Evolutionary conservation across 2,329 filamentous ascomycete genomes (phyloP).

Genomic region (Paecilomyces niveus): DNA sequence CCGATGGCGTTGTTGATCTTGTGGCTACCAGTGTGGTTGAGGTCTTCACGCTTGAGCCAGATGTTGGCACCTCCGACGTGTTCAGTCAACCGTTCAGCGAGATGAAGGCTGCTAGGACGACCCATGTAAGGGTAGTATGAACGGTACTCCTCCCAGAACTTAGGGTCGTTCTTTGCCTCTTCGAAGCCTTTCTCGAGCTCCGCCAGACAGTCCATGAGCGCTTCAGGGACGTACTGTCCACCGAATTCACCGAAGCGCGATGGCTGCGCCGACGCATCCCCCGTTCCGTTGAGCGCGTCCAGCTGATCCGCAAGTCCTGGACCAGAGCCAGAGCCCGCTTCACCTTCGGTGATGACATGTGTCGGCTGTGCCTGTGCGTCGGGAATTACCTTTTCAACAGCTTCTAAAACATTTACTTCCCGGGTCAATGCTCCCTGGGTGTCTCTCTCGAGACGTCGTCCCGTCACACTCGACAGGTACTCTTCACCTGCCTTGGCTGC

Average conservation of each 20-base stretch:
- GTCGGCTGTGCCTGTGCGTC: slow-evolving; percentile 45
- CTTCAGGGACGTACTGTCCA: slow-evolving; percentile 95
- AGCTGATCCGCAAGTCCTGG: slow-evolving; percentile 75
- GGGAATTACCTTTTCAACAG: slow-evolving; percentile 55
- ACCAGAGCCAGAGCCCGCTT: slow-evolving; percentile 41
- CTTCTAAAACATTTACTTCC: slow-evolving; percentile 65
- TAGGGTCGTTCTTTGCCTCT: slow-evolving; percentile 73
- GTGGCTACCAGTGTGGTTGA: slow-evolving; percentile 96
- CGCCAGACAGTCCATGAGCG: slow-evolving; percentile 90
- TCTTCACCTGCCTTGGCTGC: slow-evolving; percentile 69
- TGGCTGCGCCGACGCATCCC: slow-evolving; percentile 56
- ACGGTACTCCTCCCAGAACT: slow-evolving; percentile 95
- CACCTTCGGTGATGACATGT: slow-evolving; percentile 56
- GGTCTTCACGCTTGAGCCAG: slow-evolving; percentile 94
- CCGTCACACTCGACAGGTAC: slow-evolving; percentile 71
- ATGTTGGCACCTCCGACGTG: slow-evolving; percentile 89
- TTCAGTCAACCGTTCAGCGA: slow-evolving; percentile 81
- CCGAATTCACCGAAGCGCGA: slow-evolving; percentile 92
- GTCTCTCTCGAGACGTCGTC: slow-evolving; percentile 44
- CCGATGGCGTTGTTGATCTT: slow-evolving; percentile 99
- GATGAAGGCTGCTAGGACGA: slow-evolving; percentile 82
- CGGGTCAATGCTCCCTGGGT: slow-evolving; percentile 45
- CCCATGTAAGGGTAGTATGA: slow-evolving; percentile 98
- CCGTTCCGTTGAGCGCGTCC: slow-evolving; percentile 66
- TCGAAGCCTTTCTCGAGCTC: slow-evolving; percentile 90